Base-by-base conservation (phyloP, 2,329 filamentous ascomycete species). In the Neurospora crassa region DNA sequence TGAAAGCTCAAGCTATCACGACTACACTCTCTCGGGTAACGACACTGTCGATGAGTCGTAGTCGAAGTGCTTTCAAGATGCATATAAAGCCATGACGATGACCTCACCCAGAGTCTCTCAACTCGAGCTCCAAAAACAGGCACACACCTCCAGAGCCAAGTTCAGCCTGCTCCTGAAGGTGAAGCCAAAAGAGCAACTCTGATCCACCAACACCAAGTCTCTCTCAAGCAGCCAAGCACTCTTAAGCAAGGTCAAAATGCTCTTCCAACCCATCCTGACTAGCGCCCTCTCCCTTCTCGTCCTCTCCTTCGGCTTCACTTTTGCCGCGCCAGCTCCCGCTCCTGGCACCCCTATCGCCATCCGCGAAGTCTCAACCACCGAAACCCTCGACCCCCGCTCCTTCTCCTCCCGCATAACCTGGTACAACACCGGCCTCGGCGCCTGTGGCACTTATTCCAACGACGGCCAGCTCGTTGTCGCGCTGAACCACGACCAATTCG, bases 331-430 rank as follows among this genome's bases (percentile, higher is more conserved):
- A 1, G 45, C 47, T 5, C 14, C 53, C n/a, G 11, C 40, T 4
- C 14, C 37, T 20, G n/a, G 41, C 2, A 12, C 70, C 37, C 7
- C n/a, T 40, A 41, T 40, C 37, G 42, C 68, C 18, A n/a, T 42
- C 45, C n/a, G 42, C 24, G 42, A 47, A 29, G n/a, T 20, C 41
- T 43, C 11, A 7, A 37, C 34, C 34, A 37, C 6, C 34, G 34
- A 8, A 37, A 37, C 7, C 34, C 2, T 37, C 1, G 7, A 37
- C 34, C 34, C 34, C 20, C 67, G 68, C 40, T n/a, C 34, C 41
- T 68, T 85, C 75, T 83, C 80, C 3, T 90, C 90, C 70, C 88
- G 90, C 68, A 79, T 91, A 67, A 92, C 90, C 1, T 92, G 89
- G 80, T 92, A 91, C 76, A 81, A 82, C 20, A 84, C 89, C 0